Conservation (phyloP, 2,329 filamentous ascomycete species). For the Ampelomyces quisqualis region DNA sequence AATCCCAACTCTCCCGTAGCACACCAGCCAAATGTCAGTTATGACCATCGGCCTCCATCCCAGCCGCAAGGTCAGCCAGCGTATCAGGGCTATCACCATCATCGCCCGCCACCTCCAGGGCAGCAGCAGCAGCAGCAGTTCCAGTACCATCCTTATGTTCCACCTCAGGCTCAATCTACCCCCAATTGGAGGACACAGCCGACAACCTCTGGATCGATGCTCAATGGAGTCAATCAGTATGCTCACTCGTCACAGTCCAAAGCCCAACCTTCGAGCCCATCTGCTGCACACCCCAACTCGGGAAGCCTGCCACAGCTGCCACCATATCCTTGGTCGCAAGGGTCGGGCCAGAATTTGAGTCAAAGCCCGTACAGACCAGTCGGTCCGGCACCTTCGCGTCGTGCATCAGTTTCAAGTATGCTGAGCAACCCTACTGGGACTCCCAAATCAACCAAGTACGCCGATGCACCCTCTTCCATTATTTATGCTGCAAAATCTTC, state of each 20-base stretch:
- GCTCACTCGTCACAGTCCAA: constrained; percentile 26
- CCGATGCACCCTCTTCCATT: constrained; percentile 40
- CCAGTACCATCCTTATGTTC: constrained; percentile 33
- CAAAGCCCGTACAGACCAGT: constrained; percentile 18
- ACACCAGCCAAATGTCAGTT: constrained; percentile 42
- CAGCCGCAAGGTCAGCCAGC: constrained; percentile 27
- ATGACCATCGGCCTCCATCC: constrained; percentile 31
- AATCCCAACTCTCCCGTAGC: constrained; percentile 43
- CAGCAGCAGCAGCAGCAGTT: constrained; percentile 18
- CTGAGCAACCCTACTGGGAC: constrained; percentile 33
- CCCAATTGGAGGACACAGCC: constrained; percentile 28
- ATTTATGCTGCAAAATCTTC: constrained; percentile 39
- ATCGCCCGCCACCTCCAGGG: constrained; percentile 19
- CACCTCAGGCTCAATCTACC: constrained; percentile 27
- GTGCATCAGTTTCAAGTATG: constrained; percentile 36
- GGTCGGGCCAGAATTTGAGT: constrained; percentile 14
- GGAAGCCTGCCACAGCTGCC: constrained; percentile 21
- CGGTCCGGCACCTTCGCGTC: constrained; percentile 32
- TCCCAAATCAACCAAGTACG: constrained; percentile 43
- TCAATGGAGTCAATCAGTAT: constrained; percentile 31
- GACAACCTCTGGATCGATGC: constrained; percentile 19
- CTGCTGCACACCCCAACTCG: constrained; percentile 13
- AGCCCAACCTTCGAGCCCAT: constrained; percentile 29
- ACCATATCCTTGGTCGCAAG: constrained; percentile 24
- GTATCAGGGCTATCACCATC: constrained; percentile 22